Base-by-base conservation (phyloP, 345 rosid species). In the Angophora floribunda region DNA sequence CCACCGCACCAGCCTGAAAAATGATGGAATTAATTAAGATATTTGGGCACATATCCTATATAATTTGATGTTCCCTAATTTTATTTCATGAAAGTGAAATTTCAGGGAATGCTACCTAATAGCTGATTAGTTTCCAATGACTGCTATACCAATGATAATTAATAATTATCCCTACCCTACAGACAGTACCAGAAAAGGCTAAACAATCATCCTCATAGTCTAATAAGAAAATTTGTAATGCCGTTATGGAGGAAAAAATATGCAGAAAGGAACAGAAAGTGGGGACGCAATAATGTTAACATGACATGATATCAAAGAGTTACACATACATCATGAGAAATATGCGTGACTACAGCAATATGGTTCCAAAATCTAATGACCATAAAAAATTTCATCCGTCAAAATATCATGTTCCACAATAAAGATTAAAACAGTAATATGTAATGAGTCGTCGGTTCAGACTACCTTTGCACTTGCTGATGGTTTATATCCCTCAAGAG, bases 401-500 rank as follows among this genome's bases (percentile, higher is more conserved):
- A 61, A 50, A 30, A 87, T 51, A 8, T 75, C 49, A 75, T 36
- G 26, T 75, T 75, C 82, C 55, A 86, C 52, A 85, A 17, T 22
- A 55, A 12, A 86, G n/a, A 86, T 41, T 53, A 75, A 41, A 75
- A 19, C 24, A 75, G 84, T 41, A 75, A 41, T 6, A 41, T 11
- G 28, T 41, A 75, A 41, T 41, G 84, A 41, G 4, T 45, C 5
- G 28, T 41, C 4, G 88, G 63, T 30, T 65, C 79, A 86, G 87
- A 44, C 86, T 93, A 98, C 99, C 98, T 95, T 98, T 89, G 98
- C 99, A 89, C 95, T 91, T 44, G 92, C 93, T 7, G 97, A 93
- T 89, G 99, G 89, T 53, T 95, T 95, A 87, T 97, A 98, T 36
- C 96, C 99, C 91, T 98, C 99, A 3, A 98, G 96, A 90, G 95